Evolutionary conservation across 2,329 filamentous ascomycete genomes (phyloP).

Genomic region (Arthrobotrys megalospora): DNA sequence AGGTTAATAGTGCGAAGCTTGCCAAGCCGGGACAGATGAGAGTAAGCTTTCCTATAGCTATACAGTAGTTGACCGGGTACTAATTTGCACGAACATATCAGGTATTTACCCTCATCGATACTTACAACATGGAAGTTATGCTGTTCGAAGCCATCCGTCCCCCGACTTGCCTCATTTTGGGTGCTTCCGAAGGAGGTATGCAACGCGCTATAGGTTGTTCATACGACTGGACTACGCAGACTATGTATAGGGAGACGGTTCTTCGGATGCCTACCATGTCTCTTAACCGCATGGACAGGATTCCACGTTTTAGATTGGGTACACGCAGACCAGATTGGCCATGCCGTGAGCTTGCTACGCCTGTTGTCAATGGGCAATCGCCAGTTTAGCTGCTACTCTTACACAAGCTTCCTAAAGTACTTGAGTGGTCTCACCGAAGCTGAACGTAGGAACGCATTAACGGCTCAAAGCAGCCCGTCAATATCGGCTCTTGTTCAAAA

Average conservation of each 20-base stretch:
- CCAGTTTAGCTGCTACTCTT: not conserved
- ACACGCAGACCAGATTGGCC: conserved; percentile 59
- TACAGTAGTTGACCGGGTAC: too few relatives aligned
- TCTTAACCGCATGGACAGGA: conserved; percentile 67
- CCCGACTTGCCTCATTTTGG: conserved; percentile 68
- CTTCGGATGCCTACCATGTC: conserved; percentile 68
- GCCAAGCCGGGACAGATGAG: conserved; percentile 65
- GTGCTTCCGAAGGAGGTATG: conserved; percentile 69
- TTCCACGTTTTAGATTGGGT: conserved; percentile 66
- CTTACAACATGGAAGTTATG: conserved; percentile 66
- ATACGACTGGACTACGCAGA: conserved; percentile 69
- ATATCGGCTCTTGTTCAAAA: too few relatives aligned
- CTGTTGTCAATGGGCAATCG: not conserved
- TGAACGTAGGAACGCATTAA: too few relatives aligned
- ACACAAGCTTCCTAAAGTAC: too few relatives aligned
- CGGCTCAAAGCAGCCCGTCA: too few relatives aligned
- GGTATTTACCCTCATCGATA: conserved; percentile 67
- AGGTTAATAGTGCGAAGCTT: conserved; percentile 64
- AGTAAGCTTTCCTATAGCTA: conserved; percentile 50
- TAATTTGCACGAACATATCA: conserved; percentile 7
- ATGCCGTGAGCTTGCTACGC: not conserved
- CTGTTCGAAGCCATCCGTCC: conserved; percentile 67
- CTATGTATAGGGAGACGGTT: conserved; percentile 69
- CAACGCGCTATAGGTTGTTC: conserved; percentile 69
- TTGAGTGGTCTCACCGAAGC: too few relatives aligned